Conservation (phyloP, 345 rosid species). For the Pseudoturritis turrita region DNA sequence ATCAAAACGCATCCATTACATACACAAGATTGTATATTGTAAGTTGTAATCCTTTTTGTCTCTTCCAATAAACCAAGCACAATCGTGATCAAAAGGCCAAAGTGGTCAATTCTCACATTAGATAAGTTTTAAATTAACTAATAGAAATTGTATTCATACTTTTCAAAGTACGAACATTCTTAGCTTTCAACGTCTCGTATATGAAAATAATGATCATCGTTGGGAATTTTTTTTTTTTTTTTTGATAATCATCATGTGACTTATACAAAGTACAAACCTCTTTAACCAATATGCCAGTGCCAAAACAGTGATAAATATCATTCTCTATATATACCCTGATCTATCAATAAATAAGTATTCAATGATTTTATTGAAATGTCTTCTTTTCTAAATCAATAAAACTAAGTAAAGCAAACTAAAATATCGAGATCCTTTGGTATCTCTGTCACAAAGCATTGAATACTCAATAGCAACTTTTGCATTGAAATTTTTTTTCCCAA, state of each 20-base stretch:
- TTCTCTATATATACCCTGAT: constrained; percentile 1
- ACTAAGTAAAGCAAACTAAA: background rate
- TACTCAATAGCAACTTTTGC: constrained; percentile 26
- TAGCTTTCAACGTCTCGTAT: constrained; percentile 18
- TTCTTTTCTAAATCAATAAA: background rate
- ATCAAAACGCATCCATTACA: background rate
- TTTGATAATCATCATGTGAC: constrained; percentile 19
- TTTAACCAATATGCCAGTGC: background rate
- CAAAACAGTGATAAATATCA: constrained; percentile 14
- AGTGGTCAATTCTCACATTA: constrained; percentile 1
- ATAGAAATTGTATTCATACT: background rate
- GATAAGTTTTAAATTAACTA: background rate
- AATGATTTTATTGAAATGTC: background rate
- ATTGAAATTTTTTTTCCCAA: background rate
- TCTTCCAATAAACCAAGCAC: background rate
- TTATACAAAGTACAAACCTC: constrained; percentile 16
- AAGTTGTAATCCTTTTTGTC: background rate
- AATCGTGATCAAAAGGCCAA: background rate
- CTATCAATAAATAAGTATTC: background rate
- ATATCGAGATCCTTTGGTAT: constrained; percentile 8
- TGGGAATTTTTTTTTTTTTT: no score
- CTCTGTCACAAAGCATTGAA: constrained; percentile 31
- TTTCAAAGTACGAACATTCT: constrained; percentile 6
- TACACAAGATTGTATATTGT: background rate
- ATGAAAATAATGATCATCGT: constrained; percentile 6